A percentile compares a stretch with the other conserved stretches of the same genome.
Conservation (phyloP, 2,329 filamentous ascomycete genomes). For the Clonostachys byssicola region DNA sequence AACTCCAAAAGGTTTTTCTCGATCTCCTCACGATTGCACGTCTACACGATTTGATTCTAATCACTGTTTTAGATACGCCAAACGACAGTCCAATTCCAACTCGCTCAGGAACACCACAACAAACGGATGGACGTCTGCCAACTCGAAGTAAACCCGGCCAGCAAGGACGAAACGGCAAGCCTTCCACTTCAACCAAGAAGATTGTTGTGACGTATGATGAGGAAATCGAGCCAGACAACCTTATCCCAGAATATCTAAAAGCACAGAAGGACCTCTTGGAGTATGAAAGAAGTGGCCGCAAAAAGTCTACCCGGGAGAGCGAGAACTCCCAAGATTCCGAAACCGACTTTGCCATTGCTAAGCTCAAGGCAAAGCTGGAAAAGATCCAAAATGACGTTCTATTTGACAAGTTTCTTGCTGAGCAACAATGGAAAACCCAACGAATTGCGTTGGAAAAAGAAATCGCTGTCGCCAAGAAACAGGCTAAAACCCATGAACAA, state of each 20-base stretch:
- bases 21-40: not conserved
- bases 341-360: constrained; percentile 48
- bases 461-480: constrained; percentile 43
- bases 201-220: constrained; percentile 52
- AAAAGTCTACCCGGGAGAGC: constrained; percentile 11
- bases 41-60: not conserved
- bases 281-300: constrained; percentile 37
- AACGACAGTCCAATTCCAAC: constrained; percentile 44
- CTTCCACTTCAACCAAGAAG: constrained; percentile 29
- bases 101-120: constrained; percentile 42
- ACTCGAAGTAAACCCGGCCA: constrained; percentile 6
- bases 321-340: constrained; percentile 8
- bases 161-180: constrained; percentile 26
- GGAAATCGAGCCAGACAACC: constrained; percentile 70
- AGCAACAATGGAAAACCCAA: constrained; percentile 60
- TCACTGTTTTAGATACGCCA: constrained; percentile 30
- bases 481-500: constrained; percentile 15
- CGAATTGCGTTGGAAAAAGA: constrained; percentile 59
- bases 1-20: not conserved
- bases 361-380: constrained; percentile 68
- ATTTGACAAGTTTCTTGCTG: constrained; percentile 64
- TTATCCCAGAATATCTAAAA: constrained; percentile 73
- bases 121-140: not conserved
- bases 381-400: constrained; percentile 75
- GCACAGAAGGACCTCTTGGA: constrained; percentile 67